These are phyloP conservation scores for Thelonectria olida DNA, from an alignment of 2,329 filamentous ascomycete species.

Conservation along the genomic window DNA sequence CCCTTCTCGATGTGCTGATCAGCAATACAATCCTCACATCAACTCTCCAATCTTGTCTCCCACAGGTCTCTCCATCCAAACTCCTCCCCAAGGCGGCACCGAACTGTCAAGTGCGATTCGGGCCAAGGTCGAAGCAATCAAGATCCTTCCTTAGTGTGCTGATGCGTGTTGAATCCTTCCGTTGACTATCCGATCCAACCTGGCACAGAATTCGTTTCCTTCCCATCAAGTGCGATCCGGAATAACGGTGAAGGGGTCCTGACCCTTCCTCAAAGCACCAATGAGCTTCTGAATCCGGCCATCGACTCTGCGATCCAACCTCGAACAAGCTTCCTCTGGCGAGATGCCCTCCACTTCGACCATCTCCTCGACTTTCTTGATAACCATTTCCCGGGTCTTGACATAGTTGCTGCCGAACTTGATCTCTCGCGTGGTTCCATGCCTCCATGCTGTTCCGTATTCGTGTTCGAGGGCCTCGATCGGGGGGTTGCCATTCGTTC, in stretches of 20 bases:
- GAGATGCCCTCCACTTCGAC: neutral
- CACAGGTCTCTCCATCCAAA: too few relatives aligned
- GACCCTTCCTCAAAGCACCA: constrained; percentile 24
- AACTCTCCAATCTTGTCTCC: too few relatives aligned
- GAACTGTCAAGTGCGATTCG: too few relatives aligned
- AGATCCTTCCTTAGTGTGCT: too few relatives aligned
- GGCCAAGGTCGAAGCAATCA: too few relatives aligned
- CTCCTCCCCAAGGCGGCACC: too few relatives aligned
- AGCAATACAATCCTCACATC: too few relatives aligned
- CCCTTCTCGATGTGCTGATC: too few relatives aligned
- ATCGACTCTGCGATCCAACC: constrained; percentile 33
- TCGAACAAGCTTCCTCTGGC: constrained; percentile 19
- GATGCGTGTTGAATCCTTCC: too few relatives aligned
- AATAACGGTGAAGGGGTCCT: constrained; percentile 37
- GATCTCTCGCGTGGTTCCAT: constrained; percentile 23
- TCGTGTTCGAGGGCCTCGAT: constrained; percentile 33
- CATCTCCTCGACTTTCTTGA: constrained; percentile 31
- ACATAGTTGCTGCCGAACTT: constrained; percentile 43
- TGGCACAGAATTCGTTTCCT: too few relatives aligned
- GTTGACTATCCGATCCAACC: too few relatives aligned
- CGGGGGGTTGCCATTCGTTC: constrained; percentile 29
- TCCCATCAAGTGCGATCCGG: too few relatives aligned
- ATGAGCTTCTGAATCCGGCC: constrained; percentile 37
- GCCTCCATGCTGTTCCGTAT: constrained; percentile 34
- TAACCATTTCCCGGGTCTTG: constrained; percentile 33